Percentiles rank a stretch among this genome's conserved stretches.
Evolutionary conservation across 495 filamentous ascomycete genomes (phyloP).

Genomic region (Eremomyces bilateralis): DNA sequence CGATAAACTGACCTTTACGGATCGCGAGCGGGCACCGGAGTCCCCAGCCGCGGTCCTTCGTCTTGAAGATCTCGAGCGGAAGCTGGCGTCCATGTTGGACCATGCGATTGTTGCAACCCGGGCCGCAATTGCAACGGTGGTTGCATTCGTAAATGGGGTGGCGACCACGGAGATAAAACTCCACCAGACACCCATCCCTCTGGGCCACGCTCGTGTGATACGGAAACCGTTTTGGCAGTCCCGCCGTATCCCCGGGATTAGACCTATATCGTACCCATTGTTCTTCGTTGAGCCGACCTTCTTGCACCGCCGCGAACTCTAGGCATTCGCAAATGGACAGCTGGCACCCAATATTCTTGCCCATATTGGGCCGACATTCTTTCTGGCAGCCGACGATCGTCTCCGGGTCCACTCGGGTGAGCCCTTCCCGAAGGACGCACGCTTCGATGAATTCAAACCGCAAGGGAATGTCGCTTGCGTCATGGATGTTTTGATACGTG

Average conservation of each 20-base stretch:
- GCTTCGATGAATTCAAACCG: conserved; percentile 17
- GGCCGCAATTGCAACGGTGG: conserved; percentile 40
- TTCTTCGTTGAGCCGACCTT: conserved; percentile 6
- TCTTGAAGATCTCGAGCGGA: conserved; percentile 64
- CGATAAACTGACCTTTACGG: conserved; percentile 63
- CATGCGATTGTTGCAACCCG: conserved; percentile 53
- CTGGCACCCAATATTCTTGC: conserved; percentile 19
- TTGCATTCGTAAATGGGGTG: conserved; percentile 76
- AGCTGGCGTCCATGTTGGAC: conserved; percentile 60
- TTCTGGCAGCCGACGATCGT: conserved; percentile 14
- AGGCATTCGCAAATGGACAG: conserved; percentile 19
- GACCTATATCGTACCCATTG: conserved; percentile 2
- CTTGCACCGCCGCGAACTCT: conserved; percentile 20
- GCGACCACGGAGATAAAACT: conserved; percentile 27
- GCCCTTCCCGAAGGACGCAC: conserved; percentile 14
- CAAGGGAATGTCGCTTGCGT: conserved; percentile 16
- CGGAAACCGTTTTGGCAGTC: conserved; percentile 20
- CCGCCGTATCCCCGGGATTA: conserved; percentile 5
- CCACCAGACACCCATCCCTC: conserved; percentile 10
- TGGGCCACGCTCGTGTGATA: conserved; percentile 11
- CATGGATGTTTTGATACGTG: conserved; percentile 12
- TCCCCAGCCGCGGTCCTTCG: conserved; percentile 62
- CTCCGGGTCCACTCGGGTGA: conserved; percentile 11
- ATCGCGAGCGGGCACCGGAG: conserved; percentile 48
- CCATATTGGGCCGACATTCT: conserved; percentile 20